Evolutionary conservation across 805 yeast genomes (phyloP), one percentile per base, ranked within the genome.

Genomic region (Cyberlindnera euphorbiiphila): DNA sequence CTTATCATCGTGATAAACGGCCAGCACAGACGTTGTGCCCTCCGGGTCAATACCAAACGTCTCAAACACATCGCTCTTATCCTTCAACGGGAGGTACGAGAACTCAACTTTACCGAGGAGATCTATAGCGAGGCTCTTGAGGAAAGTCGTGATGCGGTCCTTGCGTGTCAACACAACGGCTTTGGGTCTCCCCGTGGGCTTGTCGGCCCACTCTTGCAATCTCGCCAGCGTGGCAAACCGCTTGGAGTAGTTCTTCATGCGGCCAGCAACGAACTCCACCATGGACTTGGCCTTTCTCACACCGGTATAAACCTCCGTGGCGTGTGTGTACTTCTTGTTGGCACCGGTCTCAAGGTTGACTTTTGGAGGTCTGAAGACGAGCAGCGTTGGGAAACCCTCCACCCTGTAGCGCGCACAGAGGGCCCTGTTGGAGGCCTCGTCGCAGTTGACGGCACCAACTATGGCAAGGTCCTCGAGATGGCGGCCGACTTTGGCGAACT

Each of bases 401-500:
- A 93, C 64, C 37, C 72, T 68, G 58, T 81, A 71, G 39, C 71
- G 61, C 16, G 77, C 62, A 64, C 98, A 93, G 4, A 93, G 56
- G 23, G 65, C 71, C 60, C 81, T 77, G 57, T 88, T 88, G 38
- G 56, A 56, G 4, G 69, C 74, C 34, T 74, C 71, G 53, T 88
- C 95, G 64, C 98, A 93, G 59, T 91, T 82, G 10, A 93, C 85
- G 29, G 95, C 83, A 10, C 78, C 96, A 14, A 87, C 78, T 45
- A 78, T 76, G 7, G 74, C 73, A 34, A 74, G 61, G 6, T 74
- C 75, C 20, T 73, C 71, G 6, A 85, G 64, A 20, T 64, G 59
- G 35, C 73, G 74, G 6, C 85, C 94, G 11, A 81, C 76, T 53
- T 80, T 80, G 33, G 68, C 65, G 59, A 69, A 82, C 2, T 76